A percentile compares a stretch with the other conserved stretches of the same genome.
Conservation (phyloP, 1,284 basidiomycete species). For the Sanguinoderma infundibulare region DNA sequence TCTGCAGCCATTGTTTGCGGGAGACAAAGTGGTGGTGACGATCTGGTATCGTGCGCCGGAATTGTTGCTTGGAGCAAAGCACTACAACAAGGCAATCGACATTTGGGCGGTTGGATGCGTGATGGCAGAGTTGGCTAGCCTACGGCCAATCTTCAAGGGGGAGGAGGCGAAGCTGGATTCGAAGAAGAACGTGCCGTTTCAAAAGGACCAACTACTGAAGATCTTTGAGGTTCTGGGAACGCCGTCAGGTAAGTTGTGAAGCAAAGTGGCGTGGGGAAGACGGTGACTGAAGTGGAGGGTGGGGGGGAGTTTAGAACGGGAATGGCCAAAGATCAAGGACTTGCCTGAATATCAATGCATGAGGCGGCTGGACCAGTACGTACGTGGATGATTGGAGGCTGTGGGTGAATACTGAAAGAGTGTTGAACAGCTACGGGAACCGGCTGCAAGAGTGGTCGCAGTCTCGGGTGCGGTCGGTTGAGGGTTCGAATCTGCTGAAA, state of each 20-base stretch:
- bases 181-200: slow-evolving; percentile 93
- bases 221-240: slow-evolving; percentile 96
- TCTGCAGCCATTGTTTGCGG: slow-evolving; percentile 83
- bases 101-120: slow-evolving; percentile 98
- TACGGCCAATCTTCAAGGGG: slow-evolving; percentile 98
- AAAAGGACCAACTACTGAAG: slow-evolving; percentile 91
- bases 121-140: slow-evolving; percentile 91
- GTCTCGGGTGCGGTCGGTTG: slow-evolving; percentile 56
- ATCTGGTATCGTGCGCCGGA: slow-evolving; percentile 99
- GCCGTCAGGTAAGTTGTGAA: slow-evolving; percentile 43
- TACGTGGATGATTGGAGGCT: slow-evolving; percentile 20
- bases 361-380: slow-evolving; percentile 78
- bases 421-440: slow-evolving; percentile 61
- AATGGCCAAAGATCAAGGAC: slow-evolving; percentile 88
- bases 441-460: slow-evolving; percentile 83
- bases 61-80: slow-evolving; percentile 91
- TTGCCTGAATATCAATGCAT: slow-evolving; percentile 91
- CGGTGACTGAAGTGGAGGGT: not conserved
- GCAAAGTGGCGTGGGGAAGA: not conserved
- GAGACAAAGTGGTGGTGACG: slow-evolving; percentile 98
- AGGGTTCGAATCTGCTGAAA: slow-evolving; percentile 84
- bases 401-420: not conserved
- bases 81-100: slow-evolving; percentile 96
- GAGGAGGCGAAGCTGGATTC: slow-evolving; percentile 97
- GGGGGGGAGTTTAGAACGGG: slow-evolving; percentile 54